Evolutionary conservation across 768 basidiomycete species (phyloP).

Genomic region (Boletus subcaerulescens): DNA sequence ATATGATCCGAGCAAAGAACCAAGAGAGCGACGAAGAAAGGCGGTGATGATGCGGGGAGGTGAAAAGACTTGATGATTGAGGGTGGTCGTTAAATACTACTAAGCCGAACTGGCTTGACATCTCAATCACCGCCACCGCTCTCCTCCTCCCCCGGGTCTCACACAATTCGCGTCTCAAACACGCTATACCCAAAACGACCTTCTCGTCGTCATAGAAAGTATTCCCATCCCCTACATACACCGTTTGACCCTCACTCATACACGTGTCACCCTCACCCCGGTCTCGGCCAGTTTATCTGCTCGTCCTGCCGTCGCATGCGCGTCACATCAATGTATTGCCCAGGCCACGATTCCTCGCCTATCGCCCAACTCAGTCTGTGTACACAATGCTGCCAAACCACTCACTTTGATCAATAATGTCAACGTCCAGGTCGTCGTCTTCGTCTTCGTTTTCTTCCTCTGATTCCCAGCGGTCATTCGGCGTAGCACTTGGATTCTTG

Average conservation of each 20-base stretch:
- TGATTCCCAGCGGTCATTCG: slow-evolving; percentile 61
- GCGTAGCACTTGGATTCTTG: slow-evolving; percentile 54
- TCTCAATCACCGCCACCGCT: slow-evolving; percentile 13
- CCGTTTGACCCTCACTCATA: not conserved
- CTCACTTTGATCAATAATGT: slow-evolving; percentile 74
- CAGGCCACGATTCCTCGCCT: slow-evolving; percentile 72
- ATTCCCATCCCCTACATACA: slow-evolving; percentile 11
- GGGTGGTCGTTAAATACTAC: slow-evolving; percentile 19
- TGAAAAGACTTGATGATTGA: slow-evolving; percentile 1
- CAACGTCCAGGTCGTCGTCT: slow-evolving; percentile 42
- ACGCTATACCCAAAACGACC: not conserved
- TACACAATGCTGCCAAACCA: slow-evolving; percentile 10
- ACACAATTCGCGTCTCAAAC: slow-evolving; percentile 3
- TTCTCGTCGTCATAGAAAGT: slow-evolving; percentile 17
- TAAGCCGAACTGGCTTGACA: slow-evolving; percentile 14
- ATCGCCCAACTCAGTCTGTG: slow-evolving; percentile 10
- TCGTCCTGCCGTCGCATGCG: slow-evolving; percentile 54
- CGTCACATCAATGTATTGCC: slow-evolving; percentile 74
- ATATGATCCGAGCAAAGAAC: slow-evolving; percentile 17
- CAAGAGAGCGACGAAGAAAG: not conserved
- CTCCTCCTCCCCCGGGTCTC: not conserved
- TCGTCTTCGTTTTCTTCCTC: slow-evolving; percentile 55
- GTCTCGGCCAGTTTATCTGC: slow-evolving; percentile 69
- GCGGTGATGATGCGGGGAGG: slow-evolving; percentile 6
- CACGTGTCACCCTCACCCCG: slow-evolving; percentile 38